These are phyloP conservation scores for Puccinia coronata DNA, from an alignment of 1,284 basidiomycete genomes.

Conservation along the genomic window DNA sequence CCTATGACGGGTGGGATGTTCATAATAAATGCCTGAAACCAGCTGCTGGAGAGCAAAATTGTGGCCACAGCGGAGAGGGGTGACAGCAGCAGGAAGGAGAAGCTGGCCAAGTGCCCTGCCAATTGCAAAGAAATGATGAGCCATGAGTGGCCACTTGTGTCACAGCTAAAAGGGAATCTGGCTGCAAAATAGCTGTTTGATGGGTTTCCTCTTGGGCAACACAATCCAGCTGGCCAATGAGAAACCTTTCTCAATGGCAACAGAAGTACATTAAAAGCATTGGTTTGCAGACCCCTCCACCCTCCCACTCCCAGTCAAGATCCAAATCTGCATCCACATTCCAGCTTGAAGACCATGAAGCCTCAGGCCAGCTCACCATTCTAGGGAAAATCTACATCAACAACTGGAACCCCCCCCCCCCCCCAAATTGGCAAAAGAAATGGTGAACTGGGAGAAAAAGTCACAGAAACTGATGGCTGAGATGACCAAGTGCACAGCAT, in stretches of 20 bases:
- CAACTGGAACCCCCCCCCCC: constrained; percentile 89
- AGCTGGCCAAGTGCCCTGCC: constrained; percentile 56
- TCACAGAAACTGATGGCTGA: constrained; percentile 84
- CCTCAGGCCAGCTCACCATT: constrained; percentile 63
- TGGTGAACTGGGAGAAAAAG: constrained; percentile 88
- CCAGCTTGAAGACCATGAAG: background rate
- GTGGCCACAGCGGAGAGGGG: constrained; percentile 68
- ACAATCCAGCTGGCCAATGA: background rate
- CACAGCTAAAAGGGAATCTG: constrained; percentile 19
- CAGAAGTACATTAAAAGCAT: background rate
- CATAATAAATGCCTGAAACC: constrained; percentile 98
- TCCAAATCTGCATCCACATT: background rate
- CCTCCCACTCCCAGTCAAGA: background rate
- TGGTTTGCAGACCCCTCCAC: background rate
- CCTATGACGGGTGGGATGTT: constrained; percentile 91
- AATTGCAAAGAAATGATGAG: constrained; percentile 62
- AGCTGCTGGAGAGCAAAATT: constrained; percentile 66
- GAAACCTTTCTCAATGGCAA: background rate
- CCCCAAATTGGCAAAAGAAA: constrained; percentile 74
- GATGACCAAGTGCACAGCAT: constrained; percentile 93
- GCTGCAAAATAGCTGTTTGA: constrained; percentile 17
- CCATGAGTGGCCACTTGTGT: constrained; percentile 57
- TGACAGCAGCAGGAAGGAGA: constrained; percentile 32
- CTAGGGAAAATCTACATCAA: constrained; percentile 70
- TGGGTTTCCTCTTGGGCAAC: background rate